A percentile compares a stretch with the other conserved stretches of the same genome.
phyloP scores from a whole-genome alignment of 768 basidiomycete genomes.

The Pleurotus pulmonarius region DNA sequence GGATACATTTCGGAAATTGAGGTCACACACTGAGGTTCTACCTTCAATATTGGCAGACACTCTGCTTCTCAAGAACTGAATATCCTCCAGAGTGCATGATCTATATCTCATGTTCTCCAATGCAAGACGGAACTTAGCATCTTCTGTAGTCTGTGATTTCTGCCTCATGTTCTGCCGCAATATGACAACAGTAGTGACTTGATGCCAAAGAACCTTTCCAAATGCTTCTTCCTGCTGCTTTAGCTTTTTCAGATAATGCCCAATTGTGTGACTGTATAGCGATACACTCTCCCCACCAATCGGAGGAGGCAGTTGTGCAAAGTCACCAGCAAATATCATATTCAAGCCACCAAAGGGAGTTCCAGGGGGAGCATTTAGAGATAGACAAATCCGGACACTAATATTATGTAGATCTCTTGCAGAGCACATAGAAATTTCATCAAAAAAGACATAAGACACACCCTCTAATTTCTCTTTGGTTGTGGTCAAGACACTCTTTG shows the following conservation, averaged over 20 bases:
- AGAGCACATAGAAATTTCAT: constrained; percentile 22
- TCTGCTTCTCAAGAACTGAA: background rate
- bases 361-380: constrained; percentile 13
- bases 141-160: constrained; percentile 7
- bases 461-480: constrained; percentile 11
- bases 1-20: constrained; percentile 23
- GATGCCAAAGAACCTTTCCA: constrained; percentile 18
- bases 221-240: constrained; percentile 15
- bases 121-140: constrained; percentile 21
- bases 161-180: constrained; percentile 3
- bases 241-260: background rate
- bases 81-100: background rate
- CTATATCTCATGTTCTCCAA: constrained; percentile 26
- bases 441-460: constrained; percentile 34
- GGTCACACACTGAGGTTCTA: background rate
- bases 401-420: background rate
- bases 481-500: background rate
- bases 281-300: background rate
- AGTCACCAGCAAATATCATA: constrained; percentile 37
- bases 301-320: constrained; percentile 24
- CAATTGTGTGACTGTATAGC: constrained; percentile 18
- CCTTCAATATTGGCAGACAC: constrained; percentile 2
- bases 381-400: constrained; percentile 16
- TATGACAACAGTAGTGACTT: constrained; percentile 28
- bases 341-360: constrained; percentile 26